These are phyloP conservation scores for Xylariaceae sp. DNA, from an alignment of 2,329 filamentous ascomycete genomes.

Conservation along the genomic window DNA sequence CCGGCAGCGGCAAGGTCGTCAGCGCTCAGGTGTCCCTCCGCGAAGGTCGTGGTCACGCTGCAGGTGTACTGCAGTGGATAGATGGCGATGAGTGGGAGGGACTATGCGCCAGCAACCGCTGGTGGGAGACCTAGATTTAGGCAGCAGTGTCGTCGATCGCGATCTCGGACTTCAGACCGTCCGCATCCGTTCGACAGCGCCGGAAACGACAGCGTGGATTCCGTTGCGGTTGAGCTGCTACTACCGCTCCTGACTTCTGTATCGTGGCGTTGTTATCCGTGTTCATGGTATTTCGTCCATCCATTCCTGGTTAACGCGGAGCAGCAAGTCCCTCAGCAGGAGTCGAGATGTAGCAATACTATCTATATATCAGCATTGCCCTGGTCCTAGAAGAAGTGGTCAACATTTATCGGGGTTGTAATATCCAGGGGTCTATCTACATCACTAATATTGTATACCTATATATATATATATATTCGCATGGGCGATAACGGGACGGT, in stretches of 20 bases:
- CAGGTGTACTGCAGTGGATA: slow-evolving; percentile 58
- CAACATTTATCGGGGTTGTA: too few relatives aligned
- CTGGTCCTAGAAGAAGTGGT: too few relatives aligned
- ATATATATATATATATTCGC: too few relatives aligned
- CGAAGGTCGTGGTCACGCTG: slow-evolving; percentile 53
- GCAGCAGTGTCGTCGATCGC: not conserved
- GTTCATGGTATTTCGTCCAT: too few relatives aligned
- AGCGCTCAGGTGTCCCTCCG: slow-evolving; percentile 55
- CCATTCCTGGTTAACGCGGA: too few relatives aligned
- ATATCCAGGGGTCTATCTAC: too few relatives aligned
- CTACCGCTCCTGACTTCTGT: slow-evolving; percentile 1
- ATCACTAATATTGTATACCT: too few relatives aligned
- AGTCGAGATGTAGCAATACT: too few relatives aligned
- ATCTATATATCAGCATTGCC: too few relatives aligned
- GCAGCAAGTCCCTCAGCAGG: too few relatives aligned
- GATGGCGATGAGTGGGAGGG: slow-evolving; percentile 53
- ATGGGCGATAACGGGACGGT: too few relatives aligned
- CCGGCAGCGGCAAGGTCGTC: slow-evolving; percentile 56
- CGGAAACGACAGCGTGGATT: slow-evolving; percentile 30
- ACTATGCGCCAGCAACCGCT: slow-evolving; percentile 42
- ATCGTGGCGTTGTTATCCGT: not conserved
- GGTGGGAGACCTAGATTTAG: slow-evolving; percentile 26
- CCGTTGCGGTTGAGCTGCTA: slow-evolving; percentile 11
- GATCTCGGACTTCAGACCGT: slow-evolving; percentile 9
- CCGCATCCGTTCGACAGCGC: slow-evolving; percentile 12